Conservation (phyloP, 352 stramenopile genomes). For the Lagenidium giganteum region DNA sequence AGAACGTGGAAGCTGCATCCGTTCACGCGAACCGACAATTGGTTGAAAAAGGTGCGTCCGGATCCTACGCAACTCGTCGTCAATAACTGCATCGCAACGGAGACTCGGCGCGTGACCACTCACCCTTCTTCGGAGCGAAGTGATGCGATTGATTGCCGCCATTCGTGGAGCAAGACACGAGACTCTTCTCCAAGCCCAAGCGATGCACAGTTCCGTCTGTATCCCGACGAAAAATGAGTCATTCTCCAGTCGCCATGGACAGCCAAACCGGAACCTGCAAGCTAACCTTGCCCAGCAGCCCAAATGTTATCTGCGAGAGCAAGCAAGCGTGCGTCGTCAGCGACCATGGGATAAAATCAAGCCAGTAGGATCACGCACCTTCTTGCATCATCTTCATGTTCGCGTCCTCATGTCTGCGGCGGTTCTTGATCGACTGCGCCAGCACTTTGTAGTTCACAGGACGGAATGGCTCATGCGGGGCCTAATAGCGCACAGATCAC, state of each 20-base stretch:
- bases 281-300: conserved; percentile 47
- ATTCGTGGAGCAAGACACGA: conserved; percentile 64
- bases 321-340: too few species aligned
- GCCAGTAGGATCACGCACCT: too few species aligned
- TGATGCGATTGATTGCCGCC: conserved; percentile 35
- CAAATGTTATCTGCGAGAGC: conserved; percentile 71
- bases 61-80: conserved; percentile 5
- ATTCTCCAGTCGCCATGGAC: not conserved
- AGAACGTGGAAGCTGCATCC: conserved; percentile 84
- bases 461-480: conserved; percentile 81
- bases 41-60: conserved; percentile 79
- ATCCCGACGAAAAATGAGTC: not conserved
- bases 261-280: not conserved
- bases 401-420: conserved; percentile 71
- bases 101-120: too few species aligned
- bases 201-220: conserved; percentile 77
- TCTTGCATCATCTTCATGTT: conserved; percentile 85
- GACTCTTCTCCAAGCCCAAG: conserved; percentile 77
- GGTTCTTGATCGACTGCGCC: conserved; percentile 71
- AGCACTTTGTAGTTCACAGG: conserved; percentile 83
- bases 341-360: too few species aligned
- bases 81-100: too few species aligned
- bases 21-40: conserved; percentile 82
- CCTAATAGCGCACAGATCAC: too few species aligned
- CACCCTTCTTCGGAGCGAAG: conserved; percentile 54